Conservation (phyloP, 345 rosid genomes). For the Jatropha curcas region DNA sequence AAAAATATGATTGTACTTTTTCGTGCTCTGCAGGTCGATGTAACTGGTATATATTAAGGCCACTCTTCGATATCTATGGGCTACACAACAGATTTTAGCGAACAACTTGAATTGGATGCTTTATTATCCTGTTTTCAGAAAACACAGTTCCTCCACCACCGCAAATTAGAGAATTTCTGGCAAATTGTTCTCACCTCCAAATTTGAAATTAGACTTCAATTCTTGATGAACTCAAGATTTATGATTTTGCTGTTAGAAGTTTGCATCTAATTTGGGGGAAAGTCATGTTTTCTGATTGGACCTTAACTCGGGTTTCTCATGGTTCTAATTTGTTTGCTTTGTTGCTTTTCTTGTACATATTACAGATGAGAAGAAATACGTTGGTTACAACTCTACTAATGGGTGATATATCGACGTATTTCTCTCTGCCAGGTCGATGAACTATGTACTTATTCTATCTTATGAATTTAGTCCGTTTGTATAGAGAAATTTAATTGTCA, state of each 20-base stretch:
- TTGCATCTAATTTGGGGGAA: background rate
- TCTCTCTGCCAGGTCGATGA: no score
- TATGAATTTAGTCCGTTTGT: no score
- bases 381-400: no score
- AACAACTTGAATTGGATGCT: slow-evolving; percentile 76
- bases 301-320: background rate
- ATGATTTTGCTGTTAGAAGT: no score
- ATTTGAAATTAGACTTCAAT: background rate
- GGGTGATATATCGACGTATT: no score
- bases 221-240: background rate
- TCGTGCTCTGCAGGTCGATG: slow-evolving; percentile 58
- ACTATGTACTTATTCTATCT: no score
- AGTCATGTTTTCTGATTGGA: background rate
- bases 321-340: background rate
- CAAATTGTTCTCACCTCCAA: background rate
- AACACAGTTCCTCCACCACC: no score
- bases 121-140: slow-evolving; percentile 72
- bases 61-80: slow-evolving; percentile 92
- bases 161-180: slow-evolving; percentile 8
- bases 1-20: background rate
- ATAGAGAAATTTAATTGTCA: no score
- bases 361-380: background rate
- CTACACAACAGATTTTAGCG: slow-evolving; percentile 66
- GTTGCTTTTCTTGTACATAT: slow-evolving; percentile 1
- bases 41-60: slow-evolving; percentile 73